Evolutionary conservation across 2,329 filamentous ascomycete species (phyloP).

Genomic region (Pseudogymnoascus sp.): DNA sequence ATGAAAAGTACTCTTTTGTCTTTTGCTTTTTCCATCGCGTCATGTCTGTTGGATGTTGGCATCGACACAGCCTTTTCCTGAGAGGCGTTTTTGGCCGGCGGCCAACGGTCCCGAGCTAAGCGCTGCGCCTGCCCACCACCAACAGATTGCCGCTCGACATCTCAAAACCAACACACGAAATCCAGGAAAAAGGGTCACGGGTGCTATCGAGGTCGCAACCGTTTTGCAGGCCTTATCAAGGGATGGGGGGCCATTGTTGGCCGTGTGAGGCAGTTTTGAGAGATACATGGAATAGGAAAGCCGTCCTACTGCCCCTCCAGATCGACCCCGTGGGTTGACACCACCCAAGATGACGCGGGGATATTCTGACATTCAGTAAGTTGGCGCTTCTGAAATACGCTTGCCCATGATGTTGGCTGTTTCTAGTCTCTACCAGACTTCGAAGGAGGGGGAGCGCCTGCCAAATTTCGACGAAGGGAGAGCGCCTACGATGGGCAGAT

Average conservation of each 20-base stretch:
- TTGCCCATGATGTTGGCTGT: not conserved
- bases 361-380: conserved; percentile 5
- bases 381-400: not conserved
- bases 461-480: not conserved
- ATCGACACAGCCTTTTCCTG: not conserved
- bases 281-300: not conserved
- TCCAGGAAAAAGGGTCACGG: not conserved
- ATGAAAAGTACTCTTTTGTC: not conserved
- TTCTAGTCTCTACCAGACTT: not conserved
- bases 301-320: not conserved
- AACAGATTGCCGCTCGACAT: not conserved
- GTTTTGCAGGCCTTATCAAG: not conserved
- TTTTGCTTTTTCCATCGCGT: not conserved
- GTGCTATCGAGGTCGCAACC: not conserved
- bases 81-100: not conserved
- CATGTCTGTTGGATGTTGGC: conserved; percentile 2
- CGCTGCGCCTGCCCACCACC: not conserved
- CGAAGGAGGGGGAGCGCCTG: not conserved
- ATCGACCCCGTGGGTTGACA: not conserved
- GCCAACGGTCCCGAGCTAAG: conserved; percentile 1
- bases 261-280: not conserved
- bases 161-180: not conserved
- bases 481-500: not conserved
- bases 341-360: not conserved
- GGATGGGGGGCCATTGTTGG: not conserved